Evolutionary conservation across 2,329 filamentous ascomycete genomes (phyloP), one percentile per base, ranked within the genome.

Genomic region (Aureobasidium subglaciale): DNA sequence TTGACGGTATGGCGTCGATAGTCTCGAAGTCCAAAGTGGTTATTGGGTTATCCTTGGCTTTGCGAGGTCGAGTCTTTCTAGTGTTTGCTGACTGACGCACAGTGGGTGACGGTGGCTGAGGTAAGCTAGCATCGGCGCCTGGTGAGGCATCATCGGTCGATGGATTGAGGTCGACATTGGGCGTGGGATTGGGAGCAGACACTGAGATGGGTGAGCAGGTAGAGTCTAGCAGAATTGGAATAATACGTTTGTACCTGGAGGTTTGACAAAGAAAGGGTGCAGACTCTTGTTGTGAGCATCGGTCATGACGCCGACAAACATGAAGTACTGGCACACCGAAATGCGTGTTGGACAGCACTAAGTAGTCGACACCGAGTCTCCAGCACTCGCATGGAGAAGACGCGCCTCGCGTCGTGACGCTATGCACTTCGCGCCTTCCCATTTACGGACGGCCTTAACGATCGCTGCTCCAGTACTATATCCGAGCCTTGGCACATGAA

Each of bases 261-360:
- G 16, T 43, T 57, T 57, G 18, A 20, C 29, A 38, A 59, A 58
- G 46, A 59, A 59, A 6, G 58, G 56, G 45, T 59, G 58, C 9
- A 59, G 3, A 7, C 32, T 46, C 15, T 45, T 49, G 50, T 54
- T 49, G 34, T 57, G 52, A 13, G 27, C 56, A 58, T 58, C 22
- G 45, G 34, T 50, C 58, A 59, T 59, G 27, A 43, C 52, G 49
- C 35, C 48, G 45, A 56, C 25, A 24, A 27, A 4, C 38, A 27
- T 34, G 35, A 3, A 42, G 5, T n/a, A n/a, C n/a, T n/a, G n/a
- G n/a, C n/a, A n/a, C n/a, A n/a, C n/a, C n/a, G 16, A 30, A 13
- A n/a, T 30, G 35, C 18, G 25, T 29, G 18, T 32, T 32, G 50
- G n/a, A n/a, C n/a, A n/a, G n/a, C n/a, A n/a, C n/a, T n/a, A n/a